These are phyloP conservation scores for Trichoderma oligosporum DNA, from an alignment of 2,329 filamentous ascomycete genomes.

Conservation along the genomic window DNA sequence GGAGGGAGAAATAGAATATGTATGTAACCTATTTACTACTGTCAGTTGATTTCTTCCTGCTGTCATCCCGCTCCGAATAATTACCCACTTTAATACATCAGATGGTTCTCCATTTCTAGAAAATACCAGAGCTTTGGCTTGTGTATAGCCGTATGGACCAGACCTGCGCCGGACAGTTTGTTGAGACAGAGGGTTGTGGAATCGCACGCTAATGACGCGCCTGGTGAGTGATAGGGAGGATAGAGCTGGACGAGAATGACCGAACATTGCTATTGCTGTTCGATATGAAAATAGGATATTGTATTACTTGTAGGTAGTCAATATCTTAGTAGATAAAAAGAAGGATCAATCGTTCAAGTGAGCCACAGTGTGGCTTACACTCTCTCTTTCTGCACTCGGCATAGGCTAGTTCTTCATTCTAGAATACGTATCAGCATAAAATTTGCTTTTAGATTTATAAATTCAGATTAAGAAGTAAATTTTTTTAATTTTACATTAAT, in stretches of 20 bases:
- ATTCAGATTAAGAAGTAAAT: too few species aligned
- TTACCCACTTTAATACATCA: constrained; percentile 59
- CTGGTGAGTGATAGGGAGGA: background rate
- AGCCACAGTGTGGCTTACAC: too few species aligned
- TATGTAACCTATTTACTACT: constrained; percentile 57
- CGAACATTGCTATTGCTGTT: background rate
- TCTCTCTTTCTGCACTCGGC: too few species aligned
- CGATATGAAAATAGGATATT: background rate
- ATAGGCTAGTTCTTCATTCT: too few species aligned
- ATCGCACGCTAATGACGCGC: background rate
- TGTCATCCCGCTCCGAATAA: too few species aligned
- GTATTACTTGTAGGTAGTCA: background rate
- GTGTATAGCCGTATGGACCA: constrained; percentile 73
- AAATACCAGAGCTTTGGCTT: constrained; percentile 78
- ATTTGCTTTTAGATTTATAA: too few species aligned
- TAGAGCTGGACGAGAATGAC: background rate
- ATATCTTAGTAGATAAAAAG: background rate
- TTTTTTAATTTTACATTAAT: too few species aligned
- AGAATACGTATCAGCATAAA: too few species aligned
- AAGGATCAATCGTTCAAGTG: background rate
- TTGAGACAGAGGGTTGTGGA: constrained; percentile 23
- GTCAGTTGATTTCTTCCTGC: too few species aligned
- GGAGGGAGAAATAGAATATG: constrained; percentile 71
- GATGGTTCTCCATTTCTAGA: constrained; percentile 70
- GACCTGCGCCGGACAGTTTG: constrained; percentile 47